Evolutionary conservation across 1,284 basidiomycete species (phyloP).

Genomic region (Anthracocystis walkeri): DNA sequence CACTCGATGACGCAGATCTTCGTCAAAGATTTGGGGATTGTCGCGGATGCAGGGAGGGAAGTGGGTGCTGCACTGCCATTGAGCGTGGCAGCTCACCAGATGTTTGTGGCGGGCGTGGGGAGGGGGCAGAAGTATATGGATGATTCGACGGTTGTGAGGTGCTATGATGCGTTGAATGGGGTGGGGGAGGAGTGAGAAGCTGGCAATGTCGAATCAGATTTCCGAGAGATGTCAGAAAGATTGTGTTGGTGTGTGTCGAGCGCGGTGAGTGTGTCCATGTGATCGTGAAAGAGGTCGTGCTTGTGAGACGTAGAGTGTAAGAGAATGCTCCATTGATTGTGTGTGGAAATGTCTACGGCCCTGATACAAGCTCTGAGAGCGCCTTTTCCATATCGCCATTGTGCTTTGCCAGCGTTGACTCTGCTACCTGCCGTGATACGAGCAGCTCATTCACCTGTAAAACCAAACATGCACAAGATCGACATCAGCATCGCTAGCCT

Average conservation of each 20-base stretch:
- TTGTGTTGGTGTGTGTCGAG: not conserved
- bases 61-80: constrained; percentile 24
- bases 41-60: constrained; percentile 24
- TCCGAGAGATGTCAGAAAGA: no score
- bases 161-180: constrained; percentile 35
- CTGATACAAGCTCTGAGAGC: constrained; percentile 32
- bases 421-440: constrained; percentile 39
- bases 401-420: constrained; percentile 49
- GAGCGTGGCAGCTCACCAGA: constrained; percentile 23
- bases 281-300: not conserved
- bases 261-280: no score
- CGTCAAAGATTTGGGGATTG: constrained; percentile 33
- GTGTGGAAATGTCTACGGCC: constrained; percentile 16
- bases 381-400: constrained; percentile 52
- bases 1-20: constrained; percentile 28
- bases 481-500: not conserved
- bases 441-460: constrained; percentile 42
- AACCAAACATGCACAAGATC: not conserved
- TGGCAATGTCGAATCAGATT: no score
- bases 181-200: not conserved
- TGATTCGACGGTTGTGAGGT: constrained; percentile 32
- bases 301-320: not conserved
- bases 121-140: constrained; percentile 22
- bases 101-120: constrained; percentile 26
- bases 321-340: constrained; percentile 1